Percentiles rank a stretch among this genome's conserved stretches.
These are phyloP conservation scores for Amyloporia xantha DNA, from an alignment of 768 basidiomycete genomes.

Conservation along the genomic window DNA sequence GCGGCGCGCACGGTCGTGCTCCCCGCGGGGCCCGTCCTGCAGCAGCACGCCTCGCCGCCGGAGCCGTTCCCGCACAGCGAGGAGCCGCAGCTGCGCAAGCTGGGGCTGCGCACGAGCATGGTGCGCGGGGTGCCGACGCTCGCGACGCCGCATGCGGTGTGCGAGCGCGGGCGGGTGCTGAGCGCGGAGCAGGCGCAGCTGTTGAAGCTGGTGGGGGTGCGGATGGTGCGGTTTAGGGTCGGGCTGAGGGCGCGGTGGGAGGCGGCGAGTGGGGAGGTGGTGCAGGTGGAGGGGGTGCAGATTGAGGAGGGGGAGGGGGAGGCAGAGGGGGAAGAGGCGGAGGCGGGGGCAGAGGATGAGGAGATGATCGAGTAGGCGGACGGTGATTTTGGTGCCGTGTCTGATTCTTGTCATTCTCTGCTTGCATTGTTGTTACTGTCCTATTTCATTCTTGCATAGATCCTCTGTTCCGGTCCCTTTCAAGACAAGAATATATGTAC, in stretches of 20 bases:
- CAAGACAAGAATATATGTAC: too few species aligned
- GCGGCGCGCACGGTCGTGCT: slow-evolving; percentile 71
- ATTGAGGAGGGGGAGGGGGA: slow-evolving; percentile 31
- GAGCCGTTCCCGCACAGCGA: slow-evolving; percentile 96
- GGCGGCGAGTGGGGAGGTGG: slow-evolving; percentile 56
- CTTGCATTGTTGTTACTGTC: not conserved
- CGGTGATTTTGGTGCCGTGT: not conserved
- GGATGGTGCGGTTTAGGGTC: slow-evolving; percentile 81
- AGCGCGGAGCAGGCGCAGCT: slow-evolving; percentile 87
- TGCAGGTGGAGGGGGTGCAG: slow-evolving; percentile 44
- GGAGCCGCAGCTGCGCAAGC: slow-evolving; percentile 90
- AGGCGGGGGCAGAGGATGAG: not conserved
- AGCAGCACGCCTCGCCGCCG: slow-evolving; percentile 68
- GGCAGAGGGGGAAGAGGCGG: slow-evolving; percentile 7
- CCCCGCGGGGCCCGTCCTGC: slow-evolving; percentile 82
- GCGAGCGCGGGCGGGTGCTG: slow-evolving; percentile 73
- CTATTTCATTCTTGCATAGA: slow-evolving; percentile 2
- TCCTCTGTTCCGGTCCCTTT: not conserved
- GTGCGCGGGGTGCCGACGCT: slow-evolving; percentile 85
- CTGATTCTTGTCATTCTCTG: not conserved
- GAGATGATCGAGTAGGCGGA: slow-evolving; percentile 2
- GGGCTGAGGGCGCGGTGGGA: slow-evolving; percentile 71
- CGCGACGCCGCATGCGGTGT: slow-evolving; percentile 72
- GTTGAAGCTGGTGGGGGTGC: slow-evolving; percentile 84
- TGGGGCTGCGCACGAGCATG: slow-evolving; percentile 82